phyloP scores from a whole-genome alignment of 768 basidiomycete genomes.

The Lactarius quietus region DNA sequence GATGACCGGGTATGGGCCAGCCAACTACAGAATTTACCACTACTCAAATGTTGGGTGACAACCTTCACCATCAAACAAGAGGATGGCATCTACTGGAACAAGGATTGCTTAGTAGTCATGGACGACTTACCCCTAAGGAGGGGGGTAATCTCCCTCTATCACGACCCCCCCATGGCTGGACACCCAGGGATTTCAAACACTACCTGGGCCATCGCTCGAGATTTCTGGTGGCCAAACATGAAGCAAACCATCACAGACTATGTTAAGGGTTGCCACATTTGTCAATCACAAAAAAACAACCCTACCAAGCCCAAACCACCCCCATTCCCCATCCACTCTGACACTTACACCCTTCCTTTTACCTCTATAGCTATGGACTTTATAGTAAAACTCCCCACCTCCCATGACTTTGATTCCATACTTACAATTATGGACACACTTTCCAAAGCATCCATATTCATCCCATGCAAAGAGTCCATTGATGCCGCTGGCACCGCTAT shows the following conservation, averaged over 20 bases:
- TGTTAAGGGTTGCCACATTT: background rate
- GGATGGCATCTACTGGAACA: background rate
- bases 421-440: background rate
- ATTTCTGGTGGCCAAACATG: background rate
- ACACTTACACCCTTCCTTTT: background rate
- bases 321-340: background rate
- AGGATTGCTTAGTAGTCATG: background rate
- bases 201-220: background rate
- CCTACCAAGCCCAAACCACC: background rate
- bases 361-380: background rate
- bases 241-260: background rate
- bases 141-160: background rate
- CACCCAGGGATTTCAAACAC: background rate
- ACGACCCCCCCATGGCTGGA: background rate
- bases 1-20: background rate
- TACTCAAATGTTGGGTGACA: rapidly evolving
- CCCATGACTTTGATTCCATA: background rate
- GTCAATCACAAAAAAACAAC: background rate
- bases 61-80: rapidly evolving
- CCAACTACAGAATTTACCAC: background rate
- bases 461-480: too few relatives aligned
- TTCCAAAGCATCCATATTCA: too few relatives aligned
- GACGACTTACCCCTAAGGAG: background rate
- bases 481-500: too few relatives aligned
- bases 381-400: background rate